Percentiles rank a stretch among this genome's conserved stretches.
Conservation (phyloP, 2,329 filamentous ascomycete genomes). For the Fonsecaea monophora region DNA sequence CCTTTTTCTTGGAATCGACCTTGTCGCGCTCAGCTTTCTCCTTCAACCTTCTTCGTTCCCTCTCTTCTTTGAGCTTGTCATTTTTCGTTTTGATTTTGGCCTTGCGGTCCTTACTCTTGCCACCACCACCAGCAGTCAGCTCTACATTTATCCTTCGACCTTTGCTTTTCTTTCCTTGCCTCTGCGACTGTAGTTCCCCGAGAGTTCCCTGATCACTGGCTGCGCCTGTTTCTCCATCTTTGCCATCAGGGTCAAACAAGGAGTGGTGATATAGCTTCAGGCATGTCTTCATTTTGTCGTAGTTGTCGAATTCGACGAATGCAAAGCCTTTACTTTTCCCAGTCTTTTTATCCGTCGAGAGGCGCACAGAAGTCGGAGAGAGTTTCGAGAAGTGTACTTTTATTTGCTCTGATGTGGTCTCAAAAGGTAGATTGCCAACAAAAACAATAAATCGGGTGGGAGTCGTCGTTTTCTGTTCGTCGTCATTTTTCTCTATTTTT, state of each 20-base stretch:
- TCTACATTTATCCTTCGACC: constrained; percentile 89
- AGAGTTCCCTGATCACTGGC: constrained; percentile 9
- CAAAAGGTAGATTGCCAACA: constrained; percentile 88
- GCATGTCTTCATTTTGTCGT: constrained; percentile 90
- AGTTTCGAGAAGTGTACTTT: constrained; percentile 79
- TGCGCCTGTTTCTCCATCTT: constrained; percentile 40
- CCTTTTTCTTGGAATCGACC: constrained; percentile 46
- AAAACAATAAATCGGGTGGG: constrained; percentile 74
- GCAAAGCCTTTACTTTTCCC: constrained; percentile 76
- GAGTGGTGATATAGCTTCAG: constrained; percentile 90
- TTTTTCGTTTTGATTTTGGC: constrained; percentile 87
- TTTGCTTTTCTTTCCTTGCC: constrained; percentile 43
- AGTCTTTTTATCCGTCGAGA: constrained; percentile 71
- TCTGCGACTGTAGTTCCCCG: constrained; percentile 5
- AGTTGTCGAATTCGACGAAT: constrained; percentile 87
- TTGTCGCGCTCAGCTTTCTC: constrained; percentile 43
- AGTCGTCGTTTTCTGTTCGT: constrained; percentile 4
- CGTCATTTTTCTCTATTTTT: background rate
- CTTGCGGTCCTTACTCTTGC: constrained; percentile 74
- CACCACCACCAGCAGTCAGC: constrained; percentile 84
- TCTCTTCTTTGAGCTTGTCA: constrained; percentile 76
- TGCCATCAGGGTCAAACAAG: constrained; percentile 67
- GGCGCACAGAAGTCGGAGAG: constrained; percentile 72
- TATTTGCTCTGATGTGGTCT: constrained; percentile 73
- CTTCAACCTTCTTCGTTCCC: constrained; percentile 58